These are phyloP conservation scores for Coffea canephora DNA, from an alignment of 257 asterid species.

Conservation along the genomic window DNA sequence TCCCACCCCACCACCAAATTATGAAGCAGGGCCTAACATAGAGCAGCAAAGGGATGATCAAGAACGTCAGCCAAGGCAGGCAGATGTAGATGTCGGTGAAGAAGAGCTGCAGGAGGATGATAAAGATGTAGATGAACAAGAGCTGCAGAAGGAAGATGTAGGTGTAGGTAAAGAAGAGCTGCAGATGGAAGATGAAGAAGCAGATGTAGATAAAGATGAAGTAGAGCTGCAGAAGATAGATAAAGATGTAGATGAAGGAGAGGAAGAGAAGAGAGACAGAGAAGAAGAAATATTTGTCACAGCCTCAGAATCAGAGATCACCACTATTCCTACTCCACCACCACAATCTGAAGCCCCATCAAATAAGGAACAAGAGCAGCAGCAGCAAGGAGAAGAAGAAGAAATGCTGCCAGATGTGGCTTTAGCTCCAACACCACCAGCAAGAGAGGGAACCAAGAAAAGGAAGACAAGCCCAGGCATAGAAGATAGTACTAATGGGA, in stretches of 20 bases:
- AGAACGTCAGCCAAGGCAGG: neutral
- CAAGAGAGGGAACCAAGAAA: slow-evolving; percentile 3
- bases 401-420: too few species aligned
- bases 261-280: neutral
- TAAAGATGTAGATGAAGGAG: neutral
- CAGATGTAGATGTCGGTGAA: slow-evolving; percentile 5
- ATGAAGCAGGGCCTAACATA: neutral
- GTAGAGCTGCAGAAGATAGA: neutral
- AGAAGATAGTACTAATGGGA: too few species aligned
- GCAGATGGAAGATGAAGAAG: neutral
- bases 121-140: neutral
- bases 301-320: neutral
- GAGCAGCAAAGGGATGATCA: slow-evolving; percentile 16
- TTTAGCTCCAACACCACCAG: neutral
- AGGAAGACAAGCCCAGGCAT: neutral
- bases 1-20: slow-evolving; percentile 22
- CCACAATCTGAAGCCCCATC: neutral
- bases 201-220: neutral
- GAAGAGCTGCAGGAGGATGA: slow-evolving; percentile 1
- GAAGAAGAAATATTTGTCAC: neutral
- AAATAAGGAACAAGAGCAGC: neutral
- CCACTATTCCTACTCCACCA: neutral
- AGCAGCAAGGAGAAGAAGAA: neutral
- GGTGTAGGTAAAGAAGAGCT: neutral
- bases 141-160: slow-evolving; percentile 22